These are phyloP conservation scores for Keithomyces neogunnii DNA, from an alignment of 2,329 filamentous ascomycete genomes.

Conservation along the genomic window DNA sequence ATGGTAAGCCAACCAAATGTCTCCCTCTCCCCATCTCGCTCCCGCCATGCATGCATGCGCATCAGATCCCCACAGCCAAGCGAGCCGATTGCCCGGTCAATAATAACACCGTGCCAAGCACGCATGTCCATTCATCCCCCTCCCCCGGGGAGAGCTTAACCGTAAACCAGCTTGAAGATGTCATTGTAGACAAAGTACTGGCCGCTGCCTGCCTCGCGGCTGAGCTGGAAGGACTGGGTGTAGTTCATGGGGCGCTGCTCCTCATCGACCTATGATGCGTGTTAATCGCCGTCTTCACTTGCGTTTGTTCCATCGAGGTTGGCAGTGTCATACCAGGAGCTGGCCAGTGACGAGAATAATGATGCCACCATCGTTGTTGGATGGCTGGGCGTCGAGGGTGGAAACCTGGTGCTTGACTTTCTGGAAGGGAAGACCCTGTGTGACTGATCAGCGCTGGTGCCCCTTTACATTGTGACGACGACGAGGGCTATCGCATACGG, in stretches of 20 bases:
- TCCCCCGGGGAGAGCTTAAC: slow-evolving; percentile 21
- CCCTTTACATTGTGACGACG: neutral
- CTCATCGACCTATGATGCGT: slow-evolving; percentile 62
- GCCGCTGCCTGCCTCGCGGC: slow-evolving; percentile 51
- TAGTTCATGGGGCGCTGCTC: slow-evolving; percentile 84
- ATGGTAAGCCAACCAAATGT: slow-evolving; percentile 5
- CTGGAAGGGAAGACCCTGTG: slow-evolving; percentile 67
- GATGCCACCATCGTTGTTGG: slow-evolving; percentile 55
- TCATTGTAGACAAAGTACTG: slow-evolving; percentile 90
- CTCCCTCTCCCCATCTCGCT: neutral
- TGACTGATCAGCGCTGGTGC: neutral
- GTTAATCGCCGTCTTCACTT: neutral
- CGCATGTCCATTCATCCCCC: neutral
- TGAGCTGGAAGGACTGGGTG: slow-evolving; percentile 80
- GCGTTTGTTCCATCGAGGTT: neutral
- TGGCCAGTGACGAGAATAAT: slow-evolving; percentile 83
- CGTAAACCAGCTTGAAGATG: slow-evolving; percentile 83
- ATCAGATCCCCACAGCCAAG: slow-evolving; percentile 2
- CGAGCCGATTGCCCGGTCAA: neutral
- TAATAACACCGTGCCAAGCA: neutral
- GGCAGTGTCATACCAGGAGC: slow-evolving; percentile 56
- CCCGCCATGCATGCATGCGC: neutral
- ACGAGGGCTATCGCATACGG: slow-evolving; percentile 40
- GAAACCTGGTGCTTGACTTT: slow-evolving; percentile 71
- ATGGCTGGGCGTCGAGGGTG: slow-evolving; percentile 79